A percentile compares a stretch with the other conserved stretches of the same genome.
These are phyloP conservation scores for Tilletia horrida DNA, from an alignment of 1,284 basidiomycete genomes.

Conservation along the genomic window DNA sequence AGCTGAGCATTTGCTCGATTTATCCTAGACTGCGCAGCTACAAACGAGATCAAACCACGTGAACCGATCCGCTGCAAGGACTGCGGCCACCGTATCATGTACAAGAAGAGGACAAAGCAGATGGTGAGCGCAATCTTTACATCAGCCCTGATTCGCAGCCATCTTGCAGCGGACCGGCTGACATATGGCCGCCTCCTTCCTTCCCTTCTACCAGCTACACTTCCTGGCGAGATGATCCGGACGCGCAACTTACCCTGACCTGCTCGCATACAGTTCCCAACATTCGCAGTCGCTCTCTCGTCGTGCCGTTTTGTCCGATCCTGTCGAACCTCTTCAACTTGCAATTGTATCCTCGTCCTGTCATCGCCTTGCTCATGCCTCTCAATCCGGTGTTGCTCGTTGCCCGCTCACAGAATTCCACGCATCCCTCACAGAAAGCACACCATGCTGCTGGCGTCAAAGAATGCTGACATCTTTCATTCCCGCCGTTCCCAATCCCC, in stretches of 20 bases:
- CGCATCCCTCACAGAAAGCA: no score
- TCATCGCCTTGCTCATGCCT: no score
- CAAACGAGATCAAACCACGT: conserved; percentile 85
- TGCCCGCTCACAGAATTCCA: no score
- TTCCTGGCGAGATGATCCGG: neutral
- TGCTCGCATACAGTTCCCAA: no score
- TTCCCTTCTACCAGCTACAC: neutral
- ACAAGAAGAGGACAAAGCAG: conserved; percentile 92
- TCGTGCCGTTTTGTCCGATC: no score
- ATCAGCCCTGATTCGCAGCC: no score
- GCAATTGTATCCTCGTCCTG: conserved; percentile 9
- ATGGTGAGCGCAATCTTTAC: conserved; percentile 66
- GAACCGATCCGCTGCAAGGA: conserved; percentile 95
- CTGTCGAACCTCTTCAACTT: neutral
- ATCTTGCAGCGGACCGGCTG: no score
- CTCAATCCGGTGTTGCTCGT: no score
- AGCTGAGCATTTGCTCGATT: conserved; percentile 15
- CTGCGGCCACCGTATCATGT: conserved; percentile 98
- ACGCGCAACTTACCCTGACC: no score
- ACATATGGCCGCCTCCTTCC: neutral
- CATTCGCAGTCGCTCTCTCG: no score
- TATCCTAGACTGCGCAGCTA: conserved; percentile 80
- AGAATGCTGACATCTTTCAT: neutral
- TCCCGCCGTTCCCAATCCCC: conserved; percentile 57
- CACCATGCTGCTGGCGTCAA: neutral